A percentile compares a stretch with the other conserved stretches of the same genome.
Conservation (phyloP, 139 green algal genomes). For the Volvox reticuliferus region DNA sequence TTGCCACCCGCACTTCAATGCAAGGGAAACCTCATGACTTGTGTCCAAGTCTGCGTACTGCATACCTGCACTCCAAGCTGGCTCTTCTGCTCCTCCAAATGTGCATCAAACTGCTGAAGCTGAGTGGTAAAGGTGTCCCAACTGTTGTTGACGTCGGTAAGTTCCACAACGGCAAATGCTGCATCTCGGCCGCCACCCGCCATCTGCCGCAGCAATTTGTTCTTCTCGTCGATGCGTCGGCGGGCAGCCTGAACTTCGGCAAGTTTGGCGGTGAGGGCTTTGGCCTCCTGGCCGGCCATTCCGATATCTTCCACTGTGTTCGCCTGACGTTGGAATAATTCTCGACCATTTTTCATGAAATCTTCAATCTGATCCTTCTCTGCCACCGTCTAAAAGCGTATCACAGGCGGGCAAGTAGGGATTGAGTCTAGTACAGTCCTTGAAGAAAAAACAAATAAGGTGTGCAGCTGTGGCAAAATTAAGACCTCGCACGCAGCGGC, state of each 20-base stretch:
- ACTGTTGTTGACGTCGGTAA: conserved; percentile 71
- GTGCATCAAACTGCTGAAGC: conserved; percentile 79
- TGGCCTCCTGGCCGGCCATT: conserved; percentile 66
- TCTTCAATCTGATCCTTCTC: conserved; percentile 80
- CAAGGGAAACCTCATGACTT: too few species aligned
- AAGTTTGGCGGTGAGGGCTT: conserved; percentile 66
- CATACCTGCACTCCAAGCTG: conserved; percentile 64
- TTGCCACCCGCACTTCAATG: too few species aligned
- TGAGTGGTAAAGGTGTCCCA: conserved; percentile 83
- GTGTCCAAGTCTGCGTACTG: too few species aligned
- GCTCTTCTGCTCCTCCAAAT: conserved; percentile 78
- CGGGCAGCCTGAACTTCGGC: conserved; percentile 63
- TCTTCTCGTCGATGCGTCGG: conserved; percentile 82
- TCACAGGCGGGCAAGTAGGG: neutral
- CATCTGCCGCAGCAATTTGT: conserved; percentile 77
- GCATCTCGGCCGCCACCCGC: conserved; percentile 48
- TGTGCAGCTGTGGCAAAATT: too few species aligned
- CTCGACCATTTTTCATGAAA: conserved; percentile 70
- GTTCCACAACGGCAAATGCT: conserved; percentile 66
- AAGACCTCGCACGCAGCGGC: too few species aligned
- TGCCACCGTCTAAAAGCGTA: conserved; percentile 57
- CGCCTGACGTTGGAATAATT: conserved; percentile 67
- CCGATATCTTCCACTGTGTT: conserved; percentile 83
- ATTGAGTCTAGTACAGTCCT: neutral
- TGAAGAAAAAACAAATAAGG: too few species aligned